phyloP scores from a whole-genome alignment of 2,329 filamentous ascomycete species.

The Botrytis cinerea region DNA sequence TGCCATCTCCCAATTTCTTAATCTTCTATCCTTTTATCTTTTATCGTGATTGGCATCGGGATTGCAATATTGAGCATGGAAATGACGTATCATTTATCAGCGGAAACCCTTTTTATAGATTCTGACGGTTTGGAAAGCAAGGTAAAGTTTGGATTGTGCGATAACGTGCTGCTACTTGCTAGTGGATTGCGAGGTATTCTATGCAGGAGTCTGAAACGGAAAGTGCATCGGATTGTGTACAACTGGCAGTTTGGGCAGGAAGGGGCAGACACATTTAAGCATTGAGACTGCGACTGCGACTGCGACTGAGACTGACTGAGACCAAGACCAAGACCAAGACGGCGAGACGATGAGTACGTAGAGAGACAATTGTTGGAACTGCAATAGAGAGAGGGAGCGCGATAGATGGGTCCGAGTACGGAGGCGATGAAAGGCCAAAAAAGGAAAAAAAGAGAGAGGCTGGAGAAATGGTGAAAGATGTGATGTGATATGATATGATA shows the following conservation, averaged over 20 bases:
- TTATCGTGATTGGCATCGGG: background rate
- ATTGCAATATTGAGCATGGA: slow-evolving; percentile 3
- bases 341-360: background rate
- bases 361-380: background rate
- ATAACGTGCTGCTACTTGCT: background rate
- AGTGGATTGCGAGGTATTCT: background rate
- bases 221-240: slow-evolving; percentile 2
- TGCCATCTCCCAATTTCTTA: slow-evolving; percentile 2
- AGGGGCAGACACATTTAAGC: background rate
- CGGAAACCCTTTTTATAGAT: background rate
- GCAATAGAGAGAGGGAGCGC: background rate
- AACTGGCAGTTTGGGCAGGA: slow-evolving; percentile 3
- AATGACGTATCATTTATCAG: background rate
- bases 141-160: background rate
- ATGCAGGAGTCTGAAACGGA: slow-evolving; percentile 3
- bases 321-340: no score
- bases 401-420: background rate
- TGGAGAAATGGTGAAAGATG: background rate
- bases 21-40: background rate
- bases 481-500: background rate
- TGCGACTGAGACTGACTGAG: background rate
- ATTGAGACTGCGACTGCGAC: background rate
- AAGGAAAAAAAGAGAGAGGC: background rate
- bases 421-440: background rate
- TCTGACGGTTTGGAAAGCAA: background rate